phyloP scores from a whole-genome alignment of 1,139 yeast genomes.

The Lipomyces yarrowii region DNA sequence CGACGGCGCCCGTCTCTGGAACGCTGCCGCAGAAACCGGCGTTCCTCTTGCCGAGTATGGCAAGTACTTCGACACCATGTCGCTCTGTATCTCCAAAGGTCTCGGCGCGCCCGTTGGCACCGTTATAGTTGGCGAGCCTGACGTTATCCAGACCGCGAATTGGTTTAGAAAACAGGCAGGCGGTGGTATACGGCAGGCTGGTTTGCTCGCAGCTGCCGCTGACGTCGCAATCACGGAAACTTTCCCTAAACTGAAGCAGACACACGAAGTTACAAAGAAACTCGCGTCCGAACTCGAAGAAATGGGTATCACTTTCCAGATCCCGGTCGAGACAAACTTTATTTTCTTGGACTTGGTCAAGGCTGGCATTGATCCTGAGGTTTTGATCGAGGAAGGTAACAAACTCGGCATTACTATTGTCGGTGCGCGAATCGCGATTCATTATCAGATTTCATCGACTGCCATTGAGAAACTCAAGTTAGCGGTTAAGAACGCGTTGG shows the following conservation, averaged over 20 bases:
- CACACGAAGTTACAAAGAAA: conserved; percentile 70
- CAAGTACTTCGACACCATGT: conserved; percentile 79
- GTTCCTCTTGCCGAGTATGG: conserved; percentile 73
- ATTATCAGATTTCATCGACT: conserved; percentile 71
- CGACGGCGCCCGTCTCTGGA: conserved; percentile 97
- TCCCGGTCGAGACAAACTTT: conserved; percentile 86
- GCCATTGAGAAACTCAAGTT: conserved; percentile 65
- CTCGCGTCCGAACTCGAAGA: conserved; percentile 63
- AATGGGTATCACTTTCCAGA: conserved; percentile 57
- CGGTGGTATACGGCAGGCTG: conserved; percentile 92
- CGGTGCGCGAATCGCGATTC: conserved; percentile 80
- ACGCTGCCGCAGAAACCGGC: conserved; percentile 78
- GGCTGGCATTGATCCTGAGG: conserved; percentile 61
- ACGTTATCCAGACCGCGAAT: conserved; percentile 69
- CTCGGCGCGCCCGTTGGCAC: conserved; percentile 96
- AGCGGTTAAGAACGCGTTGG: conserved; percentile 8
- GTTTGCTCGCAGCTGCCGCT: conserved; percentile 83
- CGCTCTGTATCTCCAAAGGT: conserved; percentile 86
- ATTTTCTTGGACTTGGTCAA: conserved; percentile 71
- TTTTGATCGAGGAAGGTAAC: conserved; percentile 57
- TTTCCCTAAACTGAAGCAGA: conserved; percentile 58
- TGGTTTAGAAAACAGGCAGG: conserved; percentile 94
- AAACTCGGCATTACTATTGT: conserved; percentile 66
- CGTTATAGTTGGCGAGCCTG: conserved; percentile 69
- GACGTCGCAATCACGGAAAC: conserved; percentile 74